Conservation (phyloP, 768 basidiomycete species). For the Pulveroboletus sp. region DNA sequence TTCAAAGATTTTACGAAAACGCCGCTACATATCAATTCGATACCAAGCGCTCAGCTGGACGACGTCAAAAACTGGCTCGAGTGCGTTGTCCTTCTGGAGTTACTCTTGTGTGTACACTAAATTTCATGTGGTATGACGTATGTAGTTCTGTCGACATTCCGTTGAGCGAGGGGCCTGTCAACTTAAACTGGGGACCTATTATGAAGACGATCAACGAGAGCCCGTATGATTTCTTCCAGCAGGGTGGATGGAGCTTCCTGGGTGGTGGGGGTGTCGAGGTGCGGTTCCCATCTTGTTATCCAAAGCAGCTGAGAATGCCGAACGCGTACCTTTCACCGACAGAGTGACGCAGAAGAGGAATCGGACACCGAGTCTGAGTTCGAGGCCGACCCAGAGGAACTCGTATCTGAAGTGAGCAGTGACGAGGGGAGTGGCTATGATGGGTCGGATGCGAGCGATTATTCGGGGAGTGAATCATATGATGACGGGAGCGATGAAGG, state of each 20-base stretch:
- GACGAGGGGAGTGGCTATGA: constrained; percentile 54
- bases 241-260: constrained; percentile 96
- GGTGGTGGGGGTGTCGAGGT: constrained; percentile 70
- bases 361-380: constrained; percentile 68
- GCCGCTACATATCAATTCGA: constrained; percentile 81
- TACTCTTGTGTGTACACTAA: no score
- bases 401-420: constrained; percentile 38
- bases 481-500: constrained; percentile 65
- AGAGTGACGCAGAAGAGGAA: constrained; percentile 59
- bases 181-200: constrained; percentile 95
- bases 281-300: constrained; percentile 13
- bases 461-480: constrained; percentile 64
- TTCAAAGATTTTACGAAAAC: constrained; percentile 93
- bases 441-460: constrained; percentile 48
- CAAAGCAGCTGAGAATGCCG: constrained; percentile 25
- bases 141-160: constrained; percentile 93
- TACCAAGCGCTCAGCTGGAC: constrained; percentile 68
- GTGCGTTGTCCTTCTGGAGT: constrained; percentile 43
- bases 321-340: constrained; percentile 30
- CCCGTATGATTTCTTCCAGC: constrained; percentile 91
- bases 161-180: constrained; percentile 92
- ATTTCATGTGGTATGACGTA: no score
- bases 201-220: constrained; percentile 99
- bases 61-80: constrained; percentile 99
- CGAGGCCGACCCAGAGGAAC: constrained; percentile 43